Conservation (phyloP, 306 rosid genomes). For the Cicer cuneatum region DNA sequence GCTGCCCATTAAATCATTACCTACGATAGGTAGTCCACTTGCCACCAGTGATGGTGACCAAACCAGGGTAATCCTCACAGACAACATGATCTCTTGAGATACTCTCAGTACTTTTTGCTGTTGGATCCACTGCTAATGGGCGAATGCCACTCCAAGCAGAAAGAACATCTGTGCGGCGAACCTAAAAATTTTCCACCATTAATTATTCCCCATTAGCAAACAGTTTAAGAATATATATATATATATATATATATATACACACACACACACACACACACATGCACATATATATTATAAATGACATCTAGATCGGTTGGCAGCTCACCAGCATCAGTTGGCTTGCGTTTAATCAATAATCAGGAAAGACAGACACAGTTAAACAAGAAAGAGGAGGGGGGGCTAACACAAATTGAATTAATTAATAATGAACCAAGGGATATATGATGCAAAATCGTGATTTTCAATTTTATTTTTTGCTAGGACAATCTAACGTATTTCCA, state of each 20-base stretch:
- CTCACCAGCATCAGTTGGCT: conserved; percentile 20
- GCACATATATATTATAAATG: not conserved
- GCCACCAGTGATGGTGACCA: conserved; percentile 98
- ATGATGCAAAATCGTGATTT: conserved; percentile 1
- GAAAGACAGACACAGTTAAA: conserved; percentile 19
- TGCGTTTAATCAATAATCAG: conserved; percentile 30
- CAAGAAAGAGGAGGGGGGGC: not conserved
- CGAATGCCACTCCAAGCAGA: conserved; percentile 99
- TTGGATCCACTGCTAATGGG: conserved; percentile 89
- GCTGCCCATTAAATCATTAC: conserved; percentile 54
- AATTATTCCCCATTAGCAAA: conserved; percentile 48
- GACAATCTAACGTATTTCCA: conserved; percentile 36
- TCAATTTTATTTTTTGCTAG: not conserved
- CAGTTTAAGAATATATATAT: too few species aligned
- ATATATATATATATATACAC: too few species aligned
- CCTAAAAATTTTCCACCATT: conserved; percentile 59
- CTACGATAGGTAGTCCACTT: conserved; percentile 99
- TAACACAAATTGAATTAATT: conserved; percentile 23
- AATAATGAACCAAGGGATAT: conserved; percentile 25
- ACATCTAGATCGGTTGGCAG: conserved; percentile 39
- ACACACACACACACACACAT: too few species aligned
- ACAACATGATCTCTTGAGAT: conserved; percentile 99
- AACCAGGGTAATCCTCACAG: conserved; percentile 95
- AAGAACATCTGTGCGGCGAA: conserved; percentile 91
- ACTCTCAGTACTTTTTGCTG: conserved; percentile 87